phyloP scores from a whole-genome alignment of 2,329 filamentous ascomycete species.

The Clonostachys chloroleuca region DNA sequence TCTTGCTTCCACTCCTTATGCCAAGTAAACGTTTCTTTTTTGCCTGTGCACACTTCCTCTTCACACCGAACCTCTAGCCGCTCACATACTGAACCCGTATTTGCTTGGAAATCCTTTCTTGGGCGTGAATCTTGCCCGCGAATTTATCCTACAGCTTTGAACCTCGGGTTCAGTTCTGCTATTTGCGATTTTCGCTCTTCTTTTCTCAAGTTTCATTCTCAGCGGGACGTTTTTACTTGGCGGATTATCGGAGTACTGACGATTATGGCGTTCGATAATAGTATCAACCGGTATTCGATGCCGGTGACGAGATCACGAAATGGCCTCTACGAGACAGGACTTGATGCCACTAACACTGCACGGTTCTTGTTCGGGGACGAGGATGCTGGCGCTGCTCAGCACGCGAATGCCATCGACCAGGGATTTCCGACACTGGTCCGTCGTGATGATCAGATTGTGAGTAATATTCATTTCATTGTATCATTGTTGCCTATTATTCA shows the following conservation, averaged over 20 bases:
- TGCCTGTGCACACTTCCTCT: not conserved
- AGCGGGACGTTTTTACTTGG: too few relatives aligned
- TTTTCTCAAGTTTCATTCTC: too few relatives aligned
- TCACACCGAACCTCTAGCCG: not conserved
- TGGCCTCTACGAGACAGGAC: conserved; percentile 60
- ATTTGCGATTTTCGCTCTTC: too few relatives aligned
- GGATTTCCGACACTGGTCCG: conserved; percentile 82
- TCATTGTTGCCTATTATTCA: not conserved
- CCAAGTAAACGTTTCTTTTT: not conserved
- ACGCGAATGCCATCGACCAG: conserved; percentile 61
- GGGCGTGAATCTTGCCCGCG: too few relatives aligned
- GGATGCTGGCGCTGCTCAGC: conserved; percentile 16
- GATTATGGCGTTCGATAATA: conserved; percentile 27
- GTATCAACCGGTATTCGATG: conserved; percentile 90
- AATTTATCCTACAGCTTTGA: too few relatives aligned
- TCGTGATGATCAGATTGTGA: conserved; percentile 54
- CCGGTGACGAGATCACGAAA: conserved; percentile 72
- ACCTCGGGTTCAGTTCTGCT: too few relatives aligned
- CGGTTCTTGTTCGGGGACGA: conserved; percentile 85
- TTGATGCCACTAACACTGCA: conserved; percentile 82
- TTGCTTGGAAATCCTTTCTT: too few relatives aligned
- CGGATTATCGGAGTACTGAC: too few relatives aligned
- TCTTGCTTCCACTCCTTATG: not conserved
- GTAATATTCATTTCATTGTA: conserved; percentile 14
- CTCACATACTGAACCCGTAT: too few relatives aligned